A percentile compares a stretch with the other conserved stretches of the same genome.
These are phyloP conservation scores for Vitis amurensis DNA, from an alignment of 164 flowering plant genomes.

Conservation along the genomic window DNA sequence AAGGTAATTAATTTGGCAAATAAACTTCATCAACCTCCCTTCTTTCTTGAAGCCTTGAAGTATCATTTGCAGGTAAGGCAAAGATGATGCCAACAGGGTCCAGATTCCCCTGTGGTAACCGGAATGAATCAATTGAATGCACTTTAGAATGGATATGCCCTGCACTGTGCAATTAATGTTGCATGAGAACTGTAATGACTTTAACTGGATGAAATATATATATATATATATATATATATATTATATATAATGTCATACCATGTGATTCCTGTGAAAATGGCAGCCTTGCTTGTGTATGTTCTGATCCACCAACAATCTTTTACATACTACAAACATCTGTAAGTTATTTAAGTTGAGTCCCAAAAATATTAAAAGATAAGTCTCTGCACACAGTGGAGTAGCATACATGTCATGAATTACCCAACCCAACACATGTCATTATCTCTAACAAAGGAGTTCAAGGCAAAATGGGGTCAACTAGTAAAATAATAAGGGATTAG, in stretches of 20 bases:
- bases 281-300: constrained; percentile 83
- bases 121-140: too few species aligned
- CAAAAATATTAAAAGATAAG: too few species aligned
- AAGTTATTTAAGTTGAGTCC: background rate
- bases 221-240: background rate
- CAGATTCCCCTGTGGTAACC: constrained; percentile 61
- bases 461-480: too few species aligned
- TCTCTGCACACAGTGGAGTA: too few species aligned
- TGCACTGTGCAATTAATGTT: constrained; percentile 19
- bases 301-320: constrained; percentile 94
- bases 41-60: constrained; percentile 83
- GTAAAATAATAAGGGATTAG: too few species aligned
- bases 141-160: constrained; percentile 45
- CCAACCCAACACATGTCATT: too few species aligned
- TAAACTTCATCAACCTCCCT: too few species aligned
- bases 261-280: constrained; percentile 88
- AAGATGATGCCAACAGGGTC: constrained; percentile 91
- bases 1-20: too few species aligned
- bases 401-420: too few species aligned
- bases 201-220: background rate
- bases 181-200: background rate
- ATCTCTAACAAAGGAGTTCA: too few species aligned
- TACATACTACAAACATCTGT: constrained; percentile 14
- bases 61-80: constrained; percentile 88
- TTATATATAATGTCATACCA: constrained; percentile 47